Percentiles rank a stretch among this genome's conserved stretches.
These are phyloP conservation scores for Karstenula rhodostoma DNA, from an alignment of 2,329 filamentous ascomycete species.

Conservation along the genomic window DNA sequence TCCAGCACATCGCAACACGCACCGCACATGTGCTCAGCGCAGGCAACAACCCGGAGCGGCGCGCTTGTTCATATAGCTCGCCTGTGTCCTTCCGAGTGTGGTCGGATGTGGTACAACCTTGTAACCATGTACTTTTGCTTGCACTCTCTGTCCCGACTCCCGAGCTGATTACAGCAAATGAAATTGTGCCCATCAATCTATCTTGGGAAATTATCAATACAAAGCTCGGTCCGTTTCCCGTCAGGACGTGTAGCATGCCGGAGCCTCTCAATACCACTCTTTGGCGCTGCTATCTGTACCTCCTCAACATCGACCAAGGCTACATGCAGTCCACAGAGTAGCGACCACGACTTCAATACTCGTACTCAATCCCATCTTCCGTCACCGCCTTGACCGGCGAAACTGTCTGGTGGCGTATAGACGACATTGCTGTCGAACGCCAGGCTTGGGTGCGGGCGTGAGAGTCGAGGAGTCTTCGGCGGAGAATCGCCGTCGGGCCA, in stretches of 20 bases:
- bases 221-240: not conserved
- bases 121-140: not conserved
- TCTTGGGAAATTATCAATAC: not conserved
- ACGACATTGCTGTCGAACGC: constrained; percentile 7
- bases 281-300: not conserved
- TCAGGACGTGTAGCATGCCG: not conserved
- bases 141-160: constrained; percentile 6
- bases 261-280: not conserved
- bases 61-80: not conserved
- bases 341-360: not conserved
- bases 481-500: not conserved
- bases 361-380: not conserved
- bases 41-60: constrained; percentile 1
- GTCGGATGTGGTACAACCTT: not conserved
- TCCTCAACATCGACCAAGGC: not conserved
- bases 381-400: not conserved
- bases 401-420: constrained; percentile 4
- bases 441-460: constrained; percentile 1
- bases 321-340: not conserved
- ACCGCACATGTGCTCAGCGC: not conserved
- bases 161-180: not conserved
- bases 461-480: constrained; percentile 12
- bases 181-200: not conserved
- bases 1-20: not conserved
- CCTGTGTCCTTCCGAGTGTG: not conserved